Evolutionary conservation across 805 yeast genomes (phyloP).

Genomic region (Candida jianshihensis): DNA sequence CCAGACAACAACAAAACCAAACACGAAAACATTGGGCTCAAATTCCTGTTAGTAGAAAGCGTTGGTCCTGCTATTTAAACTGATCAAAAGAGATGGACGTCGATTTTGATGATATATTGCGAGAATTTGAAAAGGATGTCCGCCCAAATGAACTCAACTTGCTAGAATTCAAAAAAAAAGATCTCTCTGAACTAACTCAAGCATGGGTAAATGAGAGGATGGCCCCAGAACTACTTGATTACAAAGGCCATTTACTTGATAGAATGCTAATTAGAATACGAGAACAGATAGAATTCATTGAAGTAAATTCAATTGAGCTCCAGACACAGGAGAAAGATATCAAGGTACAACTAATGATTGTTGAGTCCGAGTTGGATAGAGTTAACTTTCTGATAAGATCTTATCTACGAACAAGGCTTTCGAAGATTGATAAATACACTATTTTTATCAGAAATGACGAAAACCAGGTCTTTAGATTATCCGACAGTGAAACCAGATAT

Average conservation of each 20-base stretch:
- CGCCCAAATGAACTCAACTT: constrained; percentile 23
- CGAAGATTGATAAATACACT: constrained; percentile 65
- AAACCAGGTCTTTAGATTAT: constrained; percentile 34
- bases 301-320: constrained; percentile 69
- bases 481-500: constrained; percentile 56
- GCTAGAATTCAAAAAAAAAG: constrained; percentile 24
- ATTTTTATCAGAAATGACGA: constrained; percentile 47
- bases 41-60: too few species aligned
- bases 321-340: constrained; percentile 58
- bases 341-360: constrained; percentile 72
- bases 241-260: constrained; percentile 53
- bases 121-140: constrained; percentile 51
- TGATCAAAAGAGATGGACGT: constrained; percentile 31
- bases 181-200: constrained; percentile 40
- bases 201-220: constrained; percentile 82
- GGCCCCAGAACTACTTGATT: constrained; percentile 82
- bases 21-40: too few species aligned
- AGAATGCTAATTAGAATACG: constrained; percentile 53
- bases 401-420: constrained; percentile 63
- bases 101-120: constrained; percentile 65
- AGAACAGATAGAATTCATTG: constrained; percentile 68
- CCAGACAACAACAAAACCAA: too few species aligned
- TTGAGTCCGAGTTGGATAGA: constrained; percentile 89
- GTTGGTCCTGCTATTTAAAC: too few species aligned
- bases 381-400: constrained; percentile 75